phyloP scores from a whole-genome alignment of 2,329 filamentous ascomycete species.

The Allantophomopsis lycopodina region DNA sequence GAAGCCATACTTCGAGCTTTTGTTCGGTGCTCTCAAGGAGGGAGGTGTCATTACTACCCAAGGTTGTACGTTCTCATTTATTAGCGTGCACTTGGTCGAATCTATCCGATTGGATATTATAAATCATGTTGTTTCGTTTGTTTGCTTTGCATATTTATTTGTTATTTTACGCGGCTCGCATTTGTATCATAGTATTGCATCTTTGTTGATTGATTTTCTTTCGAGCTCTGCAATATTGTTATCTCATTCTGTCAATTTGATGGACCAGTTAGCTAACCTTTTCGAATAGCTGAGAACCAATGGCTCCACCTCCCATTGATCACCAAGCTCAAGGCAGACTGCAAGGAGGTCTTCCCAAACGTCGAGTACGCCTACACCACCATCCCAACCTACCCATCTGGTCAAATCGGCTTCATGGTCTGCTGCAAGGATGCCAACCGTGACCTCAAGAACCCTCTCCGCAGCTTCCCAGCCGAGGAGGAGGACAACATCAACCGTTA shows the following conservation, averaged over 20 bases:
- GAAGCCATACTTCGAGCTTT: constrained; percentile 96
- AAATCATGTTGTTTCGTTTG: constrained; percentile 1
- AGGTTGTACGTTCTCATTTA: constrained; percentile 93
- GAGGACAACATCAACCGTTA: constrained; percentile 90
- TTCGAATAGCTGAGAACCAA: constrained; percentile 81
- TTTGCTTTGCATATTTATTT: not conserved
- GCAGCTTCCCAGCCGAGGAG: constrained; percentile 71
- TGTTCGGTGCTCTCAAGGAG: constrained; percentile 78
- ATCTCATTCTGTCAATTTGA: not conserved
- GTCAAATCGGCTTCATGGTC: constrained; percentile 99
- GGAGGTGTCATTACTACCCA: constrained; percentile 98
- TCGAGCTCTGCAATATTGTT: not conserved
- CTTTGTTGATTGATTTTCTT: not conserved
- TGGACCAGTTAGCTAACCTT: too few relatives aligned
- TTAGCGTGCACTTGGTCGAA: constrained; percentile 9
- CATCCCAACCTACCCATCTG: constrained; percentile 96
- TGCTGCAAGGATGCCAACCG: constrained; percentile 86
- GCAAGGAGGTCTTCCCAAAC: constrained; percentile 92
- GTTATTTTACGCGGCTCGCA: too few relatives aligned
- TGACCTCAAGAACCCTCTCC: constrained; percentile 71
- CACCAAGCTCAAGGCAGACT: constrained; percentile 88
- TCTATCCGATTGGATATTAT: too few relatives aligned
- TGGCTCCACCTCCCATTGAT: constrained; percentile 96
- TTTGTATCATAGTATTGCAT: too few relatives aligned
- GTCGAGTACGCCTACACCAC: constrained; percentile 99